phyloP scores from a whole-genome alignment of 106 monocot genomes.

The Acanthochlamys bracteata region DNA sequence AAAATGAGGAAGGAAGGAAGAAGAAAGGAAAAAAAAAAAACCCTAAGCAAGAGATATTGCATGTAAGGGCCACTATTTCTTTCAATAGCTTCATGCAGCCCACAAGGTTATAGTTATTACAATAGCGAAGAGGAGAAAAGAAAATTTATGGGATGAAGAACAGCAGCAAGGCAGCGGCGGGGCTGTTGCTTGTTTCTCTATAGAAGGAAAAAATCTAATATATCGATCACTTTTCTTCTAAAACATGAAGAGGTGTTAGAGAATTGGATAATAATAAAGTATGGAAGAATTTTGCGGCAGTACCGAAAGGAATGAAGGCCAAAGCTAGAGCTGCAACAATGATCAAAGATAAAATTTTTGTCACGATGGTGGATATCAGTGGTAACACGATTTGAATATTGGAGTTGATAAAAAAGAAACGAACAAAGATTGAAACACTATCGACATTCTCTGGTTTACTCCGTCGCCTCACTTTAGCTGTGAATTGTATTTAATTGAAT shows the following conservation, averaged over 20 bases:
- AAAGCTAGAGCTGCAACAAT: conserved; percentile 3
- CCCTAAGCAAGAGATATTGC: too few species aligned
- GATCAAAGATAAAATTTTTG: conserved; percentile 8
- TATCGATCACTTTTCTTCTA: conserved; percentile 1
- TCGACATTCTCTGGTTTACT: conserved; percentile 32
- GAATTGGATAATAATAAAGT: conserved; percentile 17
- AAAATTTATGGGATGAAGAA: conserved; percentile 20
- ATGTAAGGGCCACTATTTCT: too few species aligned
- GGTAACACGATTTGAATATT: conserved; percentile 21
- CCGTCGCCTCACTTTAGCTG: conserved; percentile 21
- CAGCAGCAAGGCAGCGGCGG: neutral
- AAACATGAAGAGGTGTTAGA: conserved; percentile 18
- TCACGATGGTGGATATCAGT: conserved; percentile 7
- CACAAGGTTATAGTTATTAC: too few species aligned
- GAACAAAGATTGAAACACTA: conserved; percentile 22
- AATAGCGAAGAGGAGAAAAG: too few species aligned
- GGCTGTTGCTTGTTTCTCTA: conserved; percentile 4
- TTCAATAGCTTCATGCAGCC: too few species aligned
- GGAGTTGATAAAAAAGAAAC: conserved; percentile 17
- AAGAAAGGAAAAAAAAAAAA: too few species aligned
- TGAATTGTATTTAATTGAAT: too few species aligned
- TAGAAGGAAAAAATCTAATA: conserved; percentile 21
- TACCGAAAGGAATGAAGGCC: conserved; percentile 17
- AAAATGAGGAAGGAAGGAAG: too few species aligned
- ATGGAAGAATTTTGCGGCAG: conserved; percentile 24